phyloP scores from a whole-genome alignment of 441 rosid genomes.

The Caryocar brasiliense region DNA sequence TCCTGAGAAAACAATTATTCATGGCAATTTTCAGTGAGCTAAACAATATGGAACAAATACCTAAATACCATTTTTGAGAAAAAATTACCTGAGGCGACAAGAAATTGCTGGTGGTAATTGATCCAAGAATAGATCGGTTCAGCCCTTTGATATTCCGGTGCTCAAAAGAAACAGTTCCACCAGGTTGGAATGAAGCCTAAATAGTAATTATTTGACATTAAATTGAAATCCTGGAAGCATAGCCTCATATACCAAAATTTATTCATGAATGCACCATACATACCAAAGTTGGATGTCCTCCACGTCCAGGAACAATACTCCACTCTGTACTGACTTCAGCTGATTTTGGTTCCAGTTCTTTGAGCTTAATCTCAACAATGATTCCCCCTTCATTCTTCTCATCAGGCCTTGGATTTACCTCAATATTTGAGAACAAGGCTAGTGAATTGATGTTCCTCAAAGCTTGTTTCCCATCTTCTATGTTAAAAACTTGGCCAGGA shows the following conservation, averaged over 20 bases:
- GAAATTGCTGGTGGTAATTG: conserved; percentile 92
- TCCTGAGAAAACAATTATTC: conserved; percentile 21
- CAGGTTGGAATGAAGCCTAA: conserved; percentile 89
- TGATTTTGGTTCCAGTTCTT: conserved; percentile 86
- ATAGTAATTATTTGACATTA: conserved; percentile 6
- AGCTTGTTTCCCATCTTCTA: conserved; percentile 88
- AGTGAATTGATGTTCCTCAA: conserved; percentile 72
- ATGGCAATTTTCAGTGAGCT: background rate
- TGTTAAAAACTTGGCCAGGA: conserved; percentile 76
- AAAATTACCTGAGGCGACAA: conserved; percentile 68
- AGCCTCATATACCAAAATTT: too few relatives aligned
- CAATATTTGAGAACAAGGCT: conserved; percentile 76
- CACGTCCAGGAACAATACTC: conserved; percentile 96
- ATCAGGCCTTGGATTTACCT: conserved; percentile 86
- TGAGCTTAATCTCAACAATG: conserved; percentile 87
- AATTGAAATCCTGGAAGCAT: too few relatives aligned
- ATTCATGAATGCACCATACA: conserved; percentile 2
- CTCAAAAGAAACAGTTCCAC: conserved; percentile 93
- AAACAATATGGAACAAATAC: too few relatives aligned
- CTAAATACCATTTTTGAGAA: too few relatives aligned
- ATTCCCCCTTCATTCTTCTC: conserved; percentile 93
- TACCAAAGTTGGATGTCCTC: conserved; percentile 92
- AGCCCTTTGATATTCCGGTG: conserved; percentile 85
- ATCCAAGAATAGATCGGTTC: conserved; percentile 84
- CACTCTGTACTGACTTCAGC: conserved; percentile 98